A percentile compares a stretch with the other conserved stretches of the same genome.
Evolutionary conservation across 1,284 basidiomycete species (phyloP).

Genomic region (Cryptococcus maquisensis): DNA sequence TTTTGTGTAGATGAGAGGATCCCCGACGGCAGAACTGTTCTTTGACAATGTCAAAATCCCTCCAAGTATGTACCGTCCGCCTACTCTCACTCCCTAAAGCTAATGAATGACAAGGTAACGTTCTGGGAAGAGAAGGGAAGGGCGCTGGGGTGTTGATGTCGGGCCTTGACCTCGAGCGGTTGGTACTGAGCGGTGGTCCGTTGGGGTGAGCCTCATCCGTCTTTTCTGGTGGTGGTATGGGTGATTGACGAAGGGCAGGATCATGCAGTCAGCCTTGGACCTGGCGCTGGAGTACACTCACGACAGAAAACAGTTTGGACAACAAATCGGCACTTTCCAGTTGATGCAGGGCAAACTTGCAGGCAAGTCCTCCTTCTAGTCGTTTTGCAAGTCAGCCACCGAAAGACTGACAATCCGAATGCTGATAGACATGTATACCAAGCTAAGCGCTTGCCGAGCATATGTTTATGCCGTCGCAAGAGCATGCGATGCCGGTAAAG

Average conservation of each 20-base stretch:
- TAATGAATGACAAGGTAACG: slow-evolving; percentile 59
- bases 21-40: slow-evolving; percentile 88
- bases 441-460: slow-evolving; percentile 76
- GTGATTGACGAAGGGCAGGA: slow-evolving; percentile 49
- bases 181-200: slow-evolving; percentile 84
- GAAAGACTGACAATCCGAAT: neutral
- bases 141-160: slow-evolving; percentile 90
- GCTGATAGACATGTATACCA: slow-evolving; percentile 83
- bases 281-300: slow-evolving; percentile 83
- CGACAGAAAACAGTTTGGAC: slow-evolving; percentile 83
- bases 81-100: neutral
- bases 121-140: slow-evolving; percentile 72
- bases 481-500: slow-evolving; percentile 75
- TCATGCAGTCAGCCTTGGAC: slow-evolving; percentile 94
- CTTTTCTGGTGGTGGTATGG: neutral
- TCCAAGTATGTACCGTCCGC: slow-evolving; percentile 55
- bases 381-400: neutral
- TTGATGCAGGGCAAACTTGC: slow-evolving; percentile 79
- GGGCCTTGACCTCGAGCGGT: slow-evolving; percentile 83
- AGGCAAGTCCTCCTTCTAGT: slow-evolving; percentile 27
- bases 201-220: slow-evolving; percentile 50
- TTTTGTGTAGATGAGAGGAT: slow-evolving; percentile 71
- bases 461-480: slow-evolving; percentile 91
- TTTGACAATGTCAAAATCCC: slow-evolving; percentile 89
- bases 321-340: slow-evolving; percentile 85